phyloP scores from a whole-genome alignment of 2,329 filamentous ascomycete species.

The Sporothrix inflata region DNA sequence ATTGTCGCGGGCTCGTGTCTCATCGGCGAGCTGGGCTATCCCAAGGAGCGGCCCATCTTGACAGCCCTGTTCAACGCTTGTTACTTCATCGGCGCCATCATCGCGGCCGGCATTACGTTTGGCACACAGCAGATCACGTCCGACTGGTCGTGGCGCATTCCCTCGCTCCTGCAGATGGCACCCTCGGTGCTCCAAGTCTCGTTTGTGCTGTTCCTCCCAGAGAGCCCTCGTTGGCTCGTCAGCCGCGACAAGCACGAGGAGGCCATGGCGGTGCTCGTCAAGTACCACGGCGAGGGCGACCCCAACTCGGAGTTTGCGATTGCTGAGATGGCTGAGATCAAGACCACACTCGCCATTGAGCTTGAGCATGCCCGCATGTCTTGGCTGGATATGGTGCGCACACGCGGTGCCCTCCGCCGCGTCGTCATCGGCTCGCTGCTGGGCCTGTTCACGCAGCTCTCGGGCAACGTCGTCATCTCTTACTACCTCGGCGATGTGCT shows the following conservation, averaged over 20 bases:
- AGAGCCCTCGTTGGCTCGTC: constrained; percentile 38
- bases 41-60: constrained; percentile 62
- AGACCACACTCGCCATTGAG: constrained; percentile 57
- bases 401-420: constrained; percentile 54
- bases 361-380: constrained; percentile 53
- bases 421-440: constrained; percentile 53
- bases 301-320: constrained; percentile 55
- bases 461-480: constrained; percentile 54
- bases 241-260: constrained; percentile 38
- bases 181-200: constrained; percentile 45
- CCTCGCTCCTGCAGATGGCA: constrained; percentile 47
- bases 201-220: constrained; percentile 44
- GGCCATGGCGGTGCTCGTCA: constrained; percentile 36
- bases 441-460: constrained; percentile 59
- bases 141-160: constrained; percentile 48
- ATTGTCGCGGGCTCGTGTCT: constrained; percentile 62
- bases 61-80: constrained; percentile 63
- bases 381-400: constrained; percentile 57
- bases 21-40: constrained; percentile 63
- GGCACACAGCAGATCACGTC: constrained; percentile 46
- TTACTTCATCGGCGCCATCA: constrained; percentile 55
- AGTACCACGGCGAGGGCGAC: constrained; percentile 55
- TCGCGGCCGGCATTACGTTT: constrained; percentile 54
- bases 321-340: constrained; percentile 64
- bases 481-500: constrained; percentile 56